Evolutionary conservation across 768 basidiomycete genomes (phyloP).

Genomic region (Lentinula sp.): DNA sequence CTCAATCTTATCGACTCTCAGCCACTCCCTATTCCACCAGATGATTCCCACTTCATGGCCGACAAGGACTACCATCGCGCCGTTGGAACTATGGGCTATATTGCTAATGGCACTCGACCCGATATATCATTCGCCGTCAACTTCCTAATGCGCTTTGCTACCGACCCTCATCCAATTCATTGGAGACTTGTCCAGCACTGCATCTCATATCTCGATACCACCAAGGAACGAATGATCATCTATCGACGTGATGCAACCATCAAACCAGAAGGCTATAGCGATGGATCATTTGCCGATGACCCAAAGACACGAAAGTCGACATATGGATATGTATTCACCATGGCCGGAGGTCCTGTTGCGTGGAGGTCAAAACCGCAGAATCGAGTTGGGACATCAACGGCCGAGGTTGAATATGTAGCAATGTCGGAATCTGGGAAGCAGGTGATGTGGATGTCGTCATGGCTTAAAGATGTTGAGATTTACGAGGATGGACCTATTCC

Average conservation of each 20-base stretch:
- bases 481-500: too few relatives aligned
- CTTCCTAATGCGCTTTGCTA: background rate
- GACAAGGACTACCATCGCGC: background rate
- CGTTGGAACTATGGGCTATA: background rate
- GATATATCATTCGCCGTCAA: background rate
- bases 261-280: background rate
- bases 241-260: too few relatives aligned
- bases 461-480: too few relatives aligned
- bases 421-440: too few relatives aligned
- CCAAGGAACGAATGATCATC: background rate
- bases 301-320: conserved; percentile 14
- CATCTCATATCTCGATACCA: background rate
- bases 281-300: conserved; percentile 9
- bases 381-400: too few relatives aligned
- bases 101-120: background rate
- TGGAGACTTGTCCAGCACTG: background rate
- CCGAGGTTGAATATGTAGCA: too few relatives aligned
- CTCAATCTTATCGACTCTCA: background rate
- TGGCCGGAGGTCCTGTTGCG: conserved; percentile 13
- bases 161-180: background rate
- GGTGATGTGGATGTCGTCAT: too few relatives aligned
- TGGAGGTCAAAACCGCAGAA: conserved; percentile 18
- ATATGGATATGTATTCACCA: conserved; percentile 15
- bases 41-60: background rate
- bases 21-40: background rate